phyloP scores from a whole-genome alignment of 1,139 yeast genomes.

The Debaryomyces fabryi region DNA sequence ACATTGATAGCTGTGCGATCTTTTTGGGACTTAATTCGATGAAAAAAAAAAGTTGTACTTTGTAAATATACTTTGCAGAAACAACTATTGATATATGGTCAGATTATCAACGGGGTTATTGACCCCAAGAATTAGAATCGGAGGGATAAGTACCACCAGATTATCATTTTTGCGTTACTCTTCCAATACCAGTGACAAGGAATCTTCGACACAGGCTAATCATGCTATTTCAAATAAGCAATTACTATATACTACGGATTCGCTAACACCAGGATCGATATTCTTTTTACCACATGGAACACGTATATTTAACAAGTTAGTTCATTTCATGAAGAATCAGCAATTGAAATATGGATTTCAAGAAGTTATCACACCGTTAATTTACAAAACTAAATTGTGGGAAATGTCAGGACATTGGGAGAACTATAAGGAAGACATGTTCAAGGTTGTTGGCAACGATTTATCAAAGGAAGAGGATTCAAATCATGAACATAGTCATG shows the following conservation, averaged over 20 bases:
- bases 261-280: constrained; percentile 82
- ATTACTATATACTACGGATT: constrained; percentile 73
- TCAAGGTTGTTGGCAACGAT: constrained; percentile 64
- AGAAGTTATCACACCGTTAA: constrained; percentile 92
- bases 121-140: not conserved
- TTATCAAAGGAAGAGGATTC: constrained; percentile 29
- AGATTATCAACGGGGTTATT: not conserved
- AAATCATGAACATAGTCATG: constrained; percentile 18
- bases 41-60: not conserved
- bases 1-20: constrained; percentile 1
- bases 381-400: constrained; percentile 85
- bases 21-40: not conserved
- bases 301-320: constrained; percentile 74
- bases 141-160: not conserved
- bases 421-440: constrained; percentile 94
- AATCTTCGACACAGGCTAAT: constrained; percentile 44
- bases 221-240: constrained; percentile 63
- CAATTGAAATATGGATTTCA: constrained; percentile 83
- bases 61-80: not conserved
- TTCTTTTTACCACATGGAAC: constrained; percentile 94
- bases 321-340: constrained; percentile 81
- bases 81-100: not conserved
- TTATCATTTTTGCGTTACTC: not conserved
- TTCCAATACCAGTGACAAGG: constrained; percentile 10
- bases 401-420: constrained; percentile 96